Percentiles rank a stretch among this genome's conserved stretches.
phyloP scores from a whole-genome alignment of 164 flowering plant genomes.

The Chimonanthus salicifolius region DNA sequence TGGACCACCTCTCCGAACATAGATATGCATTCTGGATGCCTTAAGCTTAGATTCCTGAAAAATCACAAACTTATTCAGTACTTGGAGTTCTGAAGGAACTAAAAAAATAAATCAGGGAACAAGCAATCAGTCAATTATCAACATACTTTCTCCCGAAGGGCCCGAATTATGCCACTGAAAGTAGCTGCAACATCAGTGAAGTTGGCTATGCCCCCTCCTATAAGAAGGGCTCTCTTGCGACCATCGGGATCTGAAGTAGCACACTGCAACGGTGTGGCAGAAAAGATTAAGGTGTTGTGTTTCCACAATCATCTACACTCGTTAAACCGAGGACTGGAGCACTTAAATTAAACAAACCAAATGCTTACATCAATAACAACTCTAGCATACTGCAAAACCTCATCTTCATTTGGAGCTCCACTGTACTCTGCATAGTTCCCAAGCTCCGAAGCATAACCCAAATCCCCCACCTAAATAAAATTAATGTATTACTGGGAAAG shows the following conservation, averaged over 20 bases:
- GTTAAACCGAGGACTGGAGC: neutral
- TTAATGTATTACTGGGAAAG: neutral
- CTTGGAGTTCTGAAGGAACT: neutral
- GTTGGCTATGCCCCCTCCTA: constrained; percentile 93
- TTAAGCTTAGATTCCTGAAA: constrained; percentile 70
- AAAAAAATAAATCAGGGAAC: neutral
- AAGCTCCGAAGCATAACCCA: constrained; percentile 87
- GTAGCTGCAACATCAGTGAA: constrained; percentile 95
- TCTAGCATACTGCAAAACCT: constrained; percentile 89
- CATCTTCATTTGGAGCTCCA: constrained; percentile 96
- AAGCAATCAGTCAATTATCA: neutral
- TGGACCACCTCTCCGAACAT: constrained; percentile 94
- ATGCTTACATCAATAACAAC: constrained; percentile 81
- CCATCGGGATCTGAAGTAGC: constrained; percentile 85
- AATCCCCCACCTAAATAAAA: constrained; percentile 70
- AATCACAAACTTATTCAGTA: neutral
- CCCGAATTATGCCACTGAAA: constrained; percentile 77
- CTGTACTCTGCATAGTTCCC: constrained; percentile 96
- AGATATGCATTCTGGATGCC: constrained; percentile 85
- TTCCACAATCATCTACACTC: constrained; percentile 1
- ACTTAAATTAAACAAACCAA: neutral
- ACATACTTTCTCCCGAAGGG: constrained; percentile 32
- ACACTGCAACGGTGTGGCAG: constrained; percentile 40
- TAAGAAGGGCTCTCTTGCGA: constrained; percentile 76
- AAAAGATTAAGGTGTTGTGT: neutral